Percentiles rank a stretch among this genome's conserved stretches.
phyloP scores from a whole-genome alignment of 495 filamentous ascomycete species.

The Tuber aestivum region DNA sequence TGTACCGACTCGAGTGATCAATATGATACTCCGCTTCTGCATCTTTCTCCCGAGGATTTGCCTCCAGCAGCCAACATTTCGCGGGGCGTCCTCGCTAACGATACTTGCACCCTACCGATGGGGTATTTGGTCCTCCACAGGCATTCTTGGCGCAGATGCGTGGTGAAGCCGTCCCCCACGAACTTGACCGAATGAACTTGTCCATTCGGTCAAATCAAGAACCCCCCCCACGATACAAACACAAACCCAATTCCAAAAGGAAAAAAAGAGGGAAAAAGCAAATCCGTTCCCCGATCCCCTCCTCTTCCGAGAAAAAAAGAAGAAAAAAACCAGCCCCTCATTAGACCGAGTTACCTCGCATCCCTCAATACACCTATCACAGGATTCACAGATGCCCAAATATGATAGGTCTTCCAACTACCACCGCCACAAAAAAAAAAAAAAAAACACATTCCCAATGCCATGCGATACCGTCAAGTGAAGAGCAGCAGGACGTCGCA shows the following conservation, averaged over 20 bases:
- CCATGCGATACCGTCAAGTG: not conserved
- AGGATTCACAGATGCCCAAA: not conserved
- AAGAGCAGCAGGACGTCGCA: not conserved
- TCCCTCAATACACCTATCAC: not conserved
- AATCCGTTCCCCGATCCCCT: not conserved
- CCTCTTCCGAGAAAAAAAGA: no score
- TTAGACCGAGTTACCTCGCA: not conserved
- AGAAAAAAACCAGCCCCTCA: not conserved
- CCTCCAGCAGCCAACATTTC: not conserved
- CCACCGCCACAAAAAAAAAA: not conserved
- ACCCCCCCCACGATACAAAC: not conserved
- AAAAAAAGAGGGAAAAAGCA: not conserved
- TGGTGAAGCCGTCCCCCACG: not conserved
- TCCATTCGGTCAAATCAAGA: not conserved
- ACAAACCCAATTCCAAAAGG: not conserved
- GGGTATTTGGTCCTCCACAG: not conserved
- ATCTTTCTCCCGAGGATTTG: not conserved
- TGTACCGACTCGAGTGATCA: not conserved
- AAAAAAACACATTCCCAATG: not conserved
- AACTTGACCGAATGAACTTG: no score
- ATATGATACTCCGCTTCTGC: not conserved
- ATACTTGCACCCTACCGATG: not conserved
- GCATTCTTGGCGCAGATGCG: not conserved
- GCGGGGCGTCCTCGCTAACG: not conserved
- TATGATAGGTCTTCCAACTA: not conserved